Conservation (phyloP, 2,329 filamentous ascomycete genomes). For the Periconia digitata region DNA sequence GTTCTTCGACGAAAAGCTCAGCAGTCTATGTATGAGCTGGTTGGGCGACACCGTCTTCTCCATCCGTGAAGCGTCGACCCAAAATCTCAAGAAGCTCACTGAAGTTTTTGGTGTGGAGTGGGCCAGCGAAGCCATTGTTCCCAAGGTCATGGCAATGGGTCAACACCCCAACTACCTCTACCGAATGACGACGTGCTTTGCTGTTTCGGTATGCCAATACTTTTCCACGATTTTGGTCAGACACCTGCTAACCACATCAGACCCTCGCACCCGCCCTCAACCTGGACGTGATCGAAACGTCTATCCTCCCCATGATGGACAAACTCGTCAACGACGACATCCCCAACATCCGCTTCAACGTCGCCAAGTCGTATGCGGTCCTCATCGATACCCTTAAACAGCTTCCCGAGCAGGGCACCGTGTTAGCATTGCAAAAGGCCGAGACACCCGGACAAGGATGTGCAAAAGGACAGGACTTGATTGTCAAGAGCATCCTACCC, state of each 20-base stretch:
- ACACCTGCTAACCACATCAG: slow-evolving; percentile 52
- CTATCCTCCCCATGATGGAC: slow-evolving; percentile 93
- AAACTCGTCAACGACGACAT: slow-evolving; percentile 93
- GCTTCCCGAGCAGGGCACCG: slow-evolving; percentile 83
- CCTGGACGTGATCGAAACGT: slow-evolving; percentile 87
- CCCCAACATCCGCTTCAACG: slow-evolving; percentile 99
- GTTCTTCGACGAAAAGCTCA: slow-evolving; percentile 98
- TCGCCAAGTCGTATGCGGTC: slow-evolving; percentile 93
- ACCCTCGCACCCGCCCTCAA: slow-evolving; percentile 92
- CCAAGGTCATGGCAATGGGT: slow-evolving; percentile 98
- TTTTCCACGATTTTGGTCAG: background rate
- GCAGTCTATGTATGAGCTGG: slow-evolving; percentile 96
- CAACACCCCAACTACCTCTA: slow-evolving; percentile 98
- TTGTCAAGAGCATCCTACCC: slow-evolving; percentile 82
- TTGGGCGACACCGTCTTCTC: slow-evolving; percentile 98
- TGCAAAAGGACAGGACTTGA: slow-evolving; percentile 73
- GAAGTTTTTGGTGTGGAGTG: slow-evolving; percentile 98
- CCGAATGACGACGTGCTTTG: slow-evolving; percentile 99
- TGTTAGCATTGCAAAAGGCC: slow-evolving; percentile 82
- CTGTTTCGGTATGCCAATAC: slow-evolving; percentile 77
- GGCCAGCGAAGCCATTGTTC: slow-evolving; percentile 95
- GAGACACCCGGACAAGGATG: slow-evolving; percentile 62
- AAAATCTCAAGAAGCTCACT: slow-evolving; percentile 96
- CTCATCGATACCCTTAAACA: slow-evolving; percentile 90
- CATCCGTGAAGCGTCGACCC: slow-evolving; percentile 94